Conservation (phyloP, 176 grass and related monocot genomes). For the Luzula sylvatica region DNA sequence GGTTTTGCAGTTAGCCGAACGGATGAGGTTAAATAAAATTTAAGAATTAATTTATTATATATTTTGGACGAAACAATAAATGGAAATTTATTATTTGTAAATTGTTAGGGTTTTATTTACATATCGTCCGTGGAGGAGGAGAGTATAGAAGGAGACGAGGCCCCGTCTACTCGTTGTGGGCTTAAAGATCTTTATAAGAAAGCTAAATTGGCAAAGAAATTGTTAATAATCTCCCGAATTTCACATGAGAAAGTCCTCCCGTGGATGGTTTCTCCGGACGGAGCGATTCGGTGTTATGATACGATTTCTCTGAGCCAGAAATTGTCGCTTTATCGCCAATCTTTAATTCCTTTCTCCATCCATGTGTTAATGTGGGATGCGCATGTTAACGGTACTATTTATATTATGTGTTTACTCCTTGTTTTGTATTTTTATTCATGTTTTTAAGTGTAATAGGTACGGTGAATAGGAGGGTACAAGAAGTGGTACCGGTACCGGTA, state of each 20-base stretch:
- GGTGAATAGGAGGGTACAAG: background rate
- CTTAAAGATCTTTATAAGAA: slow-evolving; percentile 47
- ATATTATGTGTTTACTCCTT: no score
- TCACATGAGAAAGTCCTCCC: slow-evolving; percentile 72
- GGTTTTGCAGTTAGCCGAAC: slow-evolving; percentile 68
- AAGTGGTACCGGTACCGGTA: slow-evolving; percentile 8
- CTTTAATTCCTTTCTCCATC: slow-evolving; percentile 46
- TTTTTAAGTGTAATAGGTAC: background rate
- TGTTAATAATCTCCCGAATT: slow-evolving; percentile 70
- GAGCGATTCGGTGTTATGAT: slow-evolving; percentile 69
- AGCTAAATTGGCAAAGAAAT: slow-evolving; percentile 36
- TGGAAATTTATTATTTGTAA: background rate
- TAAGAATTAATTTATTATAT: background rate
- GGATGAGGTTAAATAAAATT: slow-evolving; percentile 32
- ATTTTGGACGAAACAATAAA: no score
- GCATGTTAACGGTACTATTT: background rate
- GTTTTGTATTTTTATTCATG: no score
- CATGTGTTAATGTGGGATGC: slow-evolving; percentile 61
- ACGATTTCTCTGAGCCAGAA: slow-evolving; percentile 88
- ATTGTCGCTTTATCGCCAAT: slow-evolving; percentile 55
- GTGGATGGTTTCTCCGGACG: slow-evolving; percentile 58
- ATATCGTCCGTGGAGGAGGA: slow-evolving; percentile 55
- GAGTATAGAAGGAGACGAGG: slow-evolving; percentile 26
- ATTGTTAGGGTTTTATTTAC: slow-evolving; percentile 69
- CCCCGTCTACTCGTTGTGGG: slow-evolving; percentile 53